Base-by-base conservation (phyloP, 257 asterid species). In the Orobanche coerulescens region DNA sequence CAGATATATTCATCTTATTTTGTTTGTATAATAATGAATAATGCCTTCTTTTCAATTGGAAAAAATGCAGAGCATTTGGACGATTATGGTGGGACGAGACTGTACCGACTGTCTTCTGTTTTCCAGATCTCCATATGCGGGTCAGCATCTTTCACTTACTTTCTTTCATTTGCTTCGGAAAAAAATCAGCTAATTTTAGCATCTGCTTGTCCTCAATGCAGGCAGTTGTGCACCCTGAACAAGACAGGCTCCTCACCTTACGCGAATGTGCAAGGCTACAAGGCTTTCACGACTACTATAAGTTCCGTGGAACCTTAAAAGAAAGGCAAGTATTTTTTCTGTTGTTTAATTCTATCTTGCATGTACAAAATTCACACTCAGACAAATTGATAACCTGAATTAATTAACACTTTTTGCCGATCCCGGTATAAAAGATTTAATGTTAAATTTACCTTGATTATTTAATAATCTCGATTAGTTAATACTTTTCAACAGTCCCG, bases 11-110 rank as follows among this genome's bases (percentile, higher is more conserved):
- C 39, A 28, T 10, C n/a, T n/a, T 50, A 36, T 68, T 47, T 39
- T 28, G 15, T 56, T 57, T 55, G 25, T 42, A 0, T 13, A 46
- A 15, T 9, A 9, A 8, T 61, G 61, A 43, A 65, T 54, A 42
- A 55, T 30, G 7, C 42, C 42, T 59, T 66, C 8, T 51, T 43
- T 44, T 43, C 58, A 54, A 53, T 43, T 59, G 60, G 46, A 34
- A 39, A 42, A 60, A 20, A 50, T 58, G 62, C 77, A 80, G 85
- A 63, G 76, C 85, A 65, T 81, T 81, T 18, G 75, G 58, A 49
- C 71, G 84, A 24, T 37, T 81, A 71, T 81, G 84, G 87, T 78
- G 84, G 80, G 80, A 78, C 37, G 87, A 78, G 63, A 81, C 83
- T 16, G 76, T 81, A 26, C 71, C 87, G 9, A 78, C 80, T 1